A percentile compares a stretch with the other conserved stretches of the same genome.
phyloP scores from a whole-genome alignment of 805 yeast genomes.

The Hanseniaspora pseudoguilliermondii region DNA sequence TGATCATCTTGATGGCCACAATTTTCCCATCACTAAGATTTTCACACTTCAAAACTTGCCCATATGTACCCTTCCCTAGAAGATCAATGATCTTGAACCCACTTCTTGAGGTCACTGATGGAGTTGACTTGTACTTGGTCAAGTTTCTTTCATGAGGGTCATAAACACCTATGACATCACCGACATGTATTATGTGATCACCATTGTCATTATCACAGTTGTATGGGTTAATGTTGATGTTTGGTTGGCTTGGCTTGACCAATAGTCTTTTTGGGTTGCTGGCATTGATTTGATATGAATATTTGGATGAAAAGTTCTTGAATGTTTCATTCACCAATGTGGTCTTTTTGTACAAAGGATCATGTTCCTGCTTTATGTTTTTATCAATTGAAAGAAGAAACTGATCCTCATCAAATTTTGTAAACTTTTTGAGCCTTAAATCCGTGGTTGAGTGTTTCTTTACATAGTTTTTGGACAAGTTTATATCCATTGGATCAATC shows the following conservation, averaged over 20 bases:
- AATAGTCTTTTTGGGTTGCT: constrained; percentile 84
- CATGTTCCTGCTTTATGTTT: constrained; percentile 33
- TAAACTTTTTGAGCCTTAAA: not conserved
- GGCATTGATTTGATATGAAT: constrained; percentile 58
- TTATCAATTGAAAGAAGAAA: not conserved
- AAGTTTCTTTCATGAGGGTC: constrained; percentile 29
- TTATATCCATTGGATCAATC: not conserved
- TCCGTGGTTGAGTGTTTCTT: not conserved
- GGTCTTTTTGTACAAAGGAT: constrained; percentile 74
- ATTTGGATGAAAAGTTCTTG: constrained; percentile 70
- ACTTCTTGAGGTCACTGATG: constrained; percentile 33
- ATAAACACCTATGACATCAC: constrained; percentile 70
- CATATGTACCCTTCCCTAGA: constrained; percentile 94
- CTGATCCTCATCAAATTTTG: not conserved
- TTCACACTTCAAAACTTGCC: constrained; percentile 88
- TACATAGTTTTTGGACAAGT: not conserved
- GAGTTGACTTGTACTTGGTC: constrained; percentile 7
- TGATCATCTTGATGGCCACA: constrained; percentile 88
- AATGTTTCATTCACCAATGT: constrained; percentile 67
- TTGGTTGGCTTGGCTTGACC: constrained; percentile 81
- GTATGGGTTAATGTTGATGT: constrained; percentile 53
- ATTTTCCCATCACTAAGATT: constrained; percentile 65
- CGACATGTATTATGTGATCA: constrained; percentile 86
- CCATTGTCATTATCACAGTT: constrained; percentile 66
- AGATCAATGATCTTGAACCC: constrained; percentile 73